These are phyloP conservation scores for Graphiopsis chlorocephala DNA, from an alignment of 2,329 filamentous ascomycete species.

Conservation along the genomic window DNA sequence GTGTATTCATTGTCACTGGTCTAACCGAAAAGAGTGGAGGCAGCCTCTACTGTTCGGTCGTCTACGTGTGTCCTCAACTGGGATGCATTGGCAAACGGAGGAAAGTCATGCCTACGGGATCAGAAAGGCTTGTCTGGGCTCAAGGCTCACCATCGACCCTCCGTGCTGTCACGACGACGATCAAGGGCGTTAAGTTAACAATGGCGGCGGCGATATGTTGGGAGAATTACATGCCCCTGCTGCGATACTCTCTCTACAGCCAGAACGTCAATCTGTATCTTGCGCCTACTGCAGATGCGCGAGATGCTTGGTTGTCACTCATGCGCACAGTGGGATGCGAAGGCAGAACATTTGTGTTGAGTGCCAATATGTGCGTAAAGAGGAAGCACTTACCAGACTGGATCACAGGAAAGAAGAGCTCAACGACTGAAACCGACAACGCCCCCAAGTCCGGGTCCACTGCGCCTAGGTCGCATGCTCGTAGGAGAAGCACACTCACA, in stretches of 20 bases:
- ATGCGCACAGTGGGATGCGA: constrained; percentile 80
- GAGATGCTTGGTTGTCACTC: constrained; percentile 78
- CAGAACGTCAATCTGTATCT: constrained; percentile 93
- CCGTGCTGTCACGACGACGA: constrained; percentile 72
- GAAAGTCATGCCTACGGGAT: constrained; percentile 89
- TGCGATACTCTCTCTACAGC: constrained; percentile 77
- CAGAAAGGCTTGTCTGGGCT: constrained; percentile 83
- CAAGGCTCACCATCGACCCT: constrained; percentile 78
- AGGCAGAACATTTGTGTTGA: constrained; percentile 80
- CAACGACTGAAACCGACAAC: neutral
- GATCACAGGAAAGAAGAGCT: constrained; percentile 43
- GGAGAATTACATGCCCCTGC: constrained; percentile 94
- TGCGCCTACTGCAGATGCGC: constrained; percentile 81
- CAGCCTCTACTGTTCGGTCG: constrained; percentile 76
- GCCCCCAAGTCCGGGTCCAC: neutral
- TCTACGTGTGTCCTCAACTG: constrained; percentile 74
- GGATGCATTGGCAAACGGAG: constrained; percentile 80
- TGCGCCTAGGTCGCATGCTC: constrained; percentile 18
- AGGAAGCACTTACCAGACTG: constrained; percentile 57
- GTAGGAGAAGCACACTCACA: constrained; percentile 42
- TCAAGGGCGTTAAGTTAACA: constrained; percentile 75
- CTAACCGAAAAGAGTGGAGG: constrained; percentile 77
- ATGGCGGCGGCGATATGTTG: constrained; percentile 89
- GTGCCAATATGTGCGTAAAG: constrained; percentile 76
- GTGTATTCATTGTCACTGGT: constrained; percentile 78